Percentiles rank a stretch among this genome's conserved stretches.
These are phyloP conservation scores for Barnettozyma botsteinii DNA, from an alignment of 805 yeast genomes.

Conservation along the genomic window DNA sequence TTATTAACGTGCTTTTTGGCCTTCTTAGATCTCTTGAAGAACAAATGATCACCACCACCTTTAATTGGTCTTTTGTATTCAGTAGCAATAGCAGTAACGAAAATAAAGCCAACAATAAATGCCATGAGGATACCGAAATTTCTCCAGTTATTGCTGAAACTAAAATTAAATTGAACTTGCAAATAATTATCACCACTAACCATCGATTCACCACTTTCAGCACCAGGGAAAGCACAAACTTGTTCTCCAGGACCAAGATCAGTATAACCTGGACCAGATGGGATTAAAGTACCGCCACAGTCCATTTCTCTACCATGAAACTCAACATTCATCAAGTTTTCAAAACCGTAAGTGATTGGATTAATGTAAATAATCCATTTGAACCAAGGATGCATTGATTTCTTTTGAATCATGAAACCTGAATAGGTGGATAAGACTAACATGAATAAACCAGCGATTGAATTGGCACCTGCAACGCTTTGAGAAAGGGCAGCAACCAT, in stretches of 20 bases:
- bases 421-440: slow-evolving; percentile 50
- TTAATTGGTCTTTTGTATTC: slow-evolving; percentile 42
- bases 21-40: slow-evolving; percentile 43
- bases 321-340: slow-evolving; percentile 60
- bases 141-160: slow-evolving; percentile 67
- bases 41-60: slow-evolving; percentile 35
- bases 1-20: not conserved
- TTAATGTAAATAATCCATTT: slow-evolving; percentile 57
- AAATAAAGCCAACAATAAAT: slow-evolving; percentile 46
- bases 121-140: slow-evolving; percentile 64
- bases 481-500: slow-evolving; percentile 31
- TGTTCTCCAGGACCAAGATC: slow-evolving; percentile 31
- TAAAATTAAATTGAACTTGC: slow-evolving; percentile 41
- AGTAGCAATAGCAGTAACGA: slow-evolving; percentile 43
- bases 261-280: slow-evolving; percentile 51
- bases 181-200: slow-evolving; percentile 62
- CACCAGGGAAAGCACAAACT: slow-evolving; percentile 59
- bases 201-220: slow-evolving; percentile 43
- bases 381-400: slow-evolving; percentile 66
- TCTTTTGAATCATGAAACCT: slow-evolving; percentile 59
- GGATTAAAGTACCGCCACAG: slow-evolving; percentile 52
- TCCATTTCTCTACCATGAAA: slow-evolving; percentile 50
- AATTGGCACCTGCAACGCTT: slow-evolving; percentile 40
- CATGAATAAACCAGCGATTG: slow-evolving; percentile 50
- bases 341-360: slow-evolving; percentile 55